Evolutionary conservation across 2,329 filamentous ascomycete genomes (phyloP), one percentile per base, ranked within the genome.

Genomic region (Verticillium tricorpus): DNA sequence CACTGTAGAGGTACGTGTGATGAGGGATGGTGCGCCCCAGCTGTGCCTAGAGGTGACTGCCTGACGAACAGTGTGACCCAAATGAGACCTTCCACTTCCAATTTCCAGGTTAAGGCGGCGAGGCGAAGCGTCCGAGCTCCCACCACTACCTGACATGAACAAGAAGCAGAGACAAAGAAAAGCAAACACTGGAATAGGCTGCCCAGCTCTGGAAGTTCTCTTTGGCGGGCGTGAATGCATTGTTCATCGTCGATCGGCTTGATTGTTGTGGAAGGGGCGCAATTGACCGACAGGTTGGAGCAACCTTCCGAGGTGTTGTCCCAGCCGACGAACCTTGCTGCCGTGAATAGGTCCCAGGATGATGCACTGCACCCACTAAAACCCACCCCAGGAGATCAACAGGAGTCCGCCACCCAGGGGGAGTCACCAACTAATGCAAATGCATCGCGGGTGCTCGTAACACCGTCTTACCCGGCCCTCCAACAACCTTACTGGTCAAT

Each of bases 141-240:
- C 50, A 52, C 54, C 54, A 58, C 50, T 45, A 52, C 55, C 54
- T 40, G 12, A 45, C 40, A 31, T 55, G 60, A 65, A 65, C 22
- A 65, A 65, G 63, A 59, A 64, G 62, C 25, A 50, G 22, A 22
- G n/a, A 12, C 22, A 22, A 52, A 56, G 60, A 56, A 57, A 35
- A 56, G 56, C 52, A 58, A 59, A 67, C 67, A 67, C 61, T 59
- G 67, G 68, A 52, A 9, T 12, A 19, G 45, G 19, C 45, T 52
- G 45, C 45, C 45, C 17, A 22, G 9, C 11, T 52, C 45, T n/a
- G 45, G 45, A 25, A 25, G 8, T 19, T 19, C 45, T 19, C 11
- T 8, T 11, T 22, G 11, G 11, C 3, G n/a, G 22, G 45, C 12
- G 45, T 52, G 45, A 52, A 52, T 52, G 9, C 45, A 52, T 52